Base-by-base conservation (phyloP, 345 rosid genomes). In the Murraya koenigii region DNA sequence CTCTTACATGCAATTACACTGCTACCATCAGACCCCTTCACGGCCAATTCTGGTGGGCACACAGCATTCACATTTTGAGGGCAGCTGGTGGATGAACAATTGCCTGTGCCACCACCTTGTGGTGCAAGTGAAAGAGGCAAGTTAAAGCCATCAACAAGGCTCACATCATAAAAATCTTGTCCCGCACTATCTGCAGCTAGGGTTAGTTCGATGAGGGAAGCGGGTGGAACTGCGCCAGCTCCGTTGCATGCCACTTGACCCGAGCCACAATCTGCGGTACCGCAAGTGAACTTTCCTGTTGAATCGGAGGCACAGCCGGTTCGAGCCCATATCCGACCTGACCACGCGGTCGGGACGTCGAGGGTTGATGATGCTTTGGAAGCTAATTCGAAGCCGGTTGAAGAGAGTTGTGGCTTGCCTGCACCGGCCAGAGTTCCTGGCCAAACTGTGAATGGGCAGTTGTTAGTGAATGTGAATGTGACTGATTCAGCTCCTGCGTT, bases 321-420 rank as follows among this genome's bases (percentile, higher is more conserved):
- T 26, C 92, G 75, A 19, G 78, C 97, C 94, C 93, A 89, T 0
- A 90, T 0, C 8, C 87, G 81, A 38, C 93, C 94, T 0, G 71
- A 7, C 93, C 92, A 88, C 9, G 84, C 78, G 0, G 78, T 38
- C 0, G 81, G 71, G 3, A 74, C 79, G 1, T 54, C 5, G 0
- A 89, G 28, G n/a, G 78, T 36, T 19, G 26, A 75, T 1, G 85
- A 5, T 20, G 83, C 78, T 28, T 84, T 80, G 49, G 87, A 59
- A 59, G 72, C 75, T n/a, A 92, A 80, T 69, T 79, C 78, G 17
- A 90, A 92, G 3, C 97, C 92, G 6, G 94, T 88, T 35, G 85
- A 44, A 15, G 88, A 69, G 4, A 80, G 47, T 11, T 62, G 84
- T n/a, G 64, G 20, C 0, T 77, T 68, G 28, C 67, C 60, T 6